These are phyloP conservation scores for Triticum aestivum DNA, from an alignment of 176 grass and related monocot genomes.

Conservation along the genomic window DNA sequence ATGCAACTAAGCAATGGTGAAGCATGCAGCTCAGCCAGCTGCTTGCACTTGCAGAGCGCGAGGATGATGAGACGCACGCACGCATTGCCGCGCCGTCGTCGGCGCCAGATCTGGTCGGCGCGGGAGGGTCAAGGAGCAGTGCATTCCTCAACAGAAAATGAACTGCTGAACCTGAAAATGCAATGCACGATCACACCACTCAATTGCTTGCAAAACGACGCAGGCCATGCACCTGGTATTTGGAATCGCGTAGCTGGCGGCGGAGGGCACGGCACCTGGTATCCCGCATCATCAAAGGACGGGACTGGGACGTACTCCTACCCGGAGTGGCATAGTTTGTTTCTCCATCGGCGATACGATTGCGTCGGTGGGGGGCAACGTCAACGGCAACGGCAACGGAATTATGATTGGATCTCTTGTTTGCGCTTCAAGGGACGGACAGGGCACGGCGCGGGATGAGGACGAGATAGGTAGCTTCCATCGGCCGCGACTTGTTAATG, in stretches of 20 bases:
- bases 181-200: neutral
- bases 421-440: neutral
- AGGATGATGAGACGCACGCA: neutral
- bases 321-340: neutral
- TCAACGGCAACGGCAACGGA: neutral
- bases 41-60: too few species aligned
- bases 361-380: neutral
- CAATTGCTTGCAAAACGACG: too few species aligned
- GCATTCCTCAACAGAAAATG: neutral
- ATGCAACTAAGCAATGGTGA: too few species aligned
- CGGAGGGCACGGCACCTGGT: neutral
- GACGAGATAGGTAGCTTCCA: neutral
- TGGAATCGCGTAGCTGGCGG: neutral
- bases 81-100: neutral
- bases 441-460: neutral
- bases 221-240: too few species aligned
- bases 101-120: neutral
- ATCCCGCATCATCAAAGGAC: neutral
- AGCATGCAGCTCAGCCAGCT: neutral
- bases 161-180: neutral
- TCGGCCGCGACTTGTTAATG: neutral
- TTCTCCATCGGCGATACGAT: neutral
- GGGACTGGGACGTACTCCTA: too few species aligned
- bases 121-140: neutral
- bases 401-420: slow-evolving; percentile 15